These are phyloP conservation scores for Oryza meyeriana DNA, from an alignment of 176 grass and related monocot genomes.

Conservation along the genomic window DNA sequence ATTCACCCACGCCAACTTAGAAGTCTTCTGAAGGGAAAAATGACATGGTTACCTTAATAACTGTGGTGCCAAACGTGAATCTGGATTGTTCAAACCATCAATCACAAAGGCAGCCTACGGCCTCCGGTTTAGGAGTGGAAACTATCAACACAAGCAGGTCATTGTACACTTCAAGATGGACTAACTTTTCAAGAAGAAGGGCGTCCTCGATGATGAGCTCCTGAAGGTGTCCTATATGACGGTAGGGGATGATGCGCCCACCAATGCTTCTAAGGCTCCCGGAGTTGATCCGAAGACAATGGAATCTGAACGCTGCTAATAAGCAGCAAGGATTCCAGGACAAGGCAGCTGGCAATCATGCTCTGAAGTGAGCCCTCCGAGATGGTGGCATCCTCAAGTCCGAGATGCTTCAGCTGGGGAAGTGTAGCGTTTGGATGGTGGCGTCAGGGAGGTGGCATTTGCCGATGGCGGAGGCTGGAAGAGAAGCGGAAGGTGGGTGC, in stretches of 20 bases:
- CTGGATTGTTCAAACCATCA: neutral
- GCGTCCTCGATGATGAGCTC: neutral
- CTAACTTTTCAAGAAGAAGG: neutral
- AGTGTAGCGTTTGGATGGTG: neutral
- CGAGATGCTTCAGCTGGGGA: slow-evolving; percentile 8
- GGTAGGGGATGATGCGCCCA: neutral
- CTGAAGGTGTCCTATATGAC: fast-evolving
- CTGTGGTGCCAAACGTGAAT: neutral
- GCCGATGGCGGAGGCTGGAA: neutral
- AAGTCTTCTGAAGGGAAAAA: neutral
- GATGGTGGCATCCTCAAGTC: neutral
- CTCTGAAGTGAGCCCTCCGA: too few species aligned
- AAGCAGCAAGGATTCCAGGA: neutral
- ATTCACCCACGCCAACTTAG: neutral
- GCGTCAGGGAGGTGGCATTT: neutral
- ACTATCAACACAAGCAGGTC: neutral
- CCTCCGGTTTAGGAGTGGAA: neutral
- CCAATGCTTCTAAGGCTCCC: neutral
- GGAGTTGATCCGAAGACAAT: neutral
- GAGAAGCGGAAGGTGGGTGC: slow-evolving; percentile 30
- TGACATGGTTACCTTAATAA: neutral
- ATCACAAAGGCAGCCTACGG: neutral
- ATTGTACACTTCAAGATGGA: too few species aligned
- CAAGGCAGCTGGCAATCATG: neutral
- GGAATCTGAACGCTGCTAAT: neutral